A percentile compares a stretch with the other conserved stretches of the same genome.
These are phyloP conservation scores for Trichoderma koningiopsis DNA, from an alignment of 2,329 filamentous ascomycete species.

Conservation along the genomic window DNA sequence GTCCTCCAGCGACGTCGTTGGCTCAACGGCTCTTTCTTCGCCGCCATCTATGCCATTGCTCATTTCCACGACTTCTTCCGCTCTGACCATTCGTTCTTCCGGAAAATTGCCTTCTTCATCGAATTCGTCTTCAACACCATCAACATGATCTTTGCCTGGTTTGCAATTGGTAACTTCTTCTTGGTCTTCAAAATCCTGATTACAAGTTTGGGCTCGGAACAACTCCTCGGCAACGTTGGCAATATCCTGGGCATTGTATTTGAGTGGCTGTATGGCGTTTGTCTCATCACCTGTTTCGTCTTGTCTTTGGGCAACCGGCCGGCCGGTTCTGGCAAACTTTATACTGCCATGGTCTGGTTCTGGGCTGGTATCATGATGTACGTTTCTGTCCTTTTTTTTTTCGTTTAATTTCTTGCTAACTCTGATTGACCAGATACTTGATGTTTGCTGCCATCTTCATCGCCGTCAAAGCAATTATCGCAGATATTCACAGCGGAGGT, in stretches of 20 bases:
- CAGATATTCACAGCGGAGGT: constrained; percentile 60
- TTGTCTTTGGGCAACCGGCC: constrained; percentile 92
- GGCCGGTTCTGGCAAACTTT: constrained; percentile 88
- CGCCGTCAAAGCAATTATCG: constrained; percentile 80
- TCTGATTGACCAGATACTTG: constrained; percentile 64
- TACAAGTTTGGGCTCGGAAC: constrained; percentile 70
- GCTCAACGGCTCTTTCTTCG: constrained; percentile 98
- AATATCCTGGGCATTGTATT: constrained; percentile 85
- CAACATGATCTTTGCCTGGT: constrained; percentile 99
- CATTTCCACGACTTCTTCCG: constrained; percentile 97
- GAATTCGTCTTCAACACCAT: constrained; percentile 94
- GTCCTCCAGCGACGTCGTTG: constrained; percentile 94
- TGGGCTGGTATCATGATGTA: constrained; percentile 94
- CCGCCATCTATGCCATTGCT: constrained; percentile 89
- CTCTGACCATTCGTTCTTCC: constrained; percentile 82
- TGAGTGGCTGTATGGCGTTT: constrained; percentile 93
- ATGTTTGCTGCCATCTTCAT: constrained; percentile 96
- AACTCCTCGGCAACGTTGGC: constrained; percentile 75
- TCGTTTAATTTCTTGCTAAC: constrained; percentile 31
- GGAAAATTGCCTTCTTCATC: constrained; percentile 86
- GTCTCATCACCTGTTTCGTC: constrained; percentile 92
- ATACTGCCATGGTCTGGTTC: constrained; percentile 97
- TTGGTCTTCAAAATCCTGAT: constrained; percentile 97
- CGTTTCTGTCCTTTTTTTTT: constrained; percentile 38
- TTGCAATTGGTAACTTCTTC: constrained; percentile 98